phyloP scores from a whole-genome alignment of 495 filamentous ascomycete genomes.

The Ascodesmis nigricans region DNA sequence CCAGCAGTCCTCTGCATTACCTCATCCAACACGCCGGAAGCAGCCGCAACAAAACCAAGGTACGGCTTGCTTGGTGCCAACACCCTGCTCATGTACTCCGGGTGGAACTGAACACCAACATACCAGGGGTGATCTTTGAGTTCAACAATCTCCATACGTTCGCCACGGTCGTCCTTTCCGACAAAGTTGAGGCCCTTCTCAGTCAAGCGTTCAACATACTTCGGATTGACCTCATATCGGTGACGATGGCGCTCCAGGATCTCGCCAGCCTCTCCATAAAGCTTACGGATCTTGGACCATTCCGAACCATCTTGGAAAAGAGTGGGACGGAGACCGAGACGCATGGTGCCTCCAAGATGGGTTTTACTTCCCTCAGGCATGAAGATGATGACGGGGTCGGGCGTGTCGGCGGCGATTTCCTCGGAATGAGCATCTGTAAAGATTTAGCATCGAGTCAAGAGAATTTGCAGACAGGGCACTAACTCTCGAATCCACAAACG shows the following conservation, averaged over 20 bases:
- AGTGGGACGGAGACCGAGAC: slow-evolving; percentile 54
- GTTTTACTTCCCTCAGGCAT: slow-evolving; percentile 70
- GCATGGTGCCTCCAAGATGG: slow-evolving; percentile 77
- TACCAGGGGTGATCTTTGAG: slow-evolving; percentile 76
- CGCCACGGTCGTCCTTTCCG: slow-evolving; percentile 61
- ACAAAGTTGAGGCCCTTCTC: slow-evolving; percentile 39
- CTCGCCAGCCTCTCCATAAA: slow-evolving; percentile 40
- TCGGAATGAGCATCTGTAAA: slow-evolving; percentile 19
- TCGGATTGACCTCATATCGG: slow-evolving; percentile 56
- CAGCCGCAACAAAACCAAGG: slow-evolving; percentile 69
- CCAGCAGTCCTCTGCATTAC: too few relatives aligned
- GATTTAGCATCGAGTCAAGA: slow-evolving; percentile 5
- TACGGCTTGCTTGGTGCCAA: slow-evolving; percentile 55
- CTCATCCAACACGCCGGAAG: slow-evolving; percentile 40
- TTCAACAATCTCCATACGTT: slow-evolving; percentile 83
- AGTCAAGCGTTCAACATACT: slow-evolving; percentile 36
- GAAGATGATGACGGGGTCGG: slow-evolving; percentile 49
- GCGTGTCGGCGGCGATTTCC: slow-evolving; percentile 22
- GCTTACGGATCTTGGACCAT: slow-evolving; percentile 51
- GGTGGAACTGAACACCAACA: slow-evolving; percentile 78
- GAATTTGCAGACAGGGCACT: not conserved
- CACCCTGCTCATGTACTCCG: slow-evolving; percentile 56
- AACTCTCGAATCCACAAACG: slow-evolving; percentile 32
- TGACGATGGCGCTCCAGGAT: slow-evolving; percentile 51
- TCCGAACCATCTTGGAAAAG: slow-evolving; percentile 57